phyloP scores from a whole-genome alignment of 139 green algal species.

The Auxenochlorella protothecoides region DNA sequence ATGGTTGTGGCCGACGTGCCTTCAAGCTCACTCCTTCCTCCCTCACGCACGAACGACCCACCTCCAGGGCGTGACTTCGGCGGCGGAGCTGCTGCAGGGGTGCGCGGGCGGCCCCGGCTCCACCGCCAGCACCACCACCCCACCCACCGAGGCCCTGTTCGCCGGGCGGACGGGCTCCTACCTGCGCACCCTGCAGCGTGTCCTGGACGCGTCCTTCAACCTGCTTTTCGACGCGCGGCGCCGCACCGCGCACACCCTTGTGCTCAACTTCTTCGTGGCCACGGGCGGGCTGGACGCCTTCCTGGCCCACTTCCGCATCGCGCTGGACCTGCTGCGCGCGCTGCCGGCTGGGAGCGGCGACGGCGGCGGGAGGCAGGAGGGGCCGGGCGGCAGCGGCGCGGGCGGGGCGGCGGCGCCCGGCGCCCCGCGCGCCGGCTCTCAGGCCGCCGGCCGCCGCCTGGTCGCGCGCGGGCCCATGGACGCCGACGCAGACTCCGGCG shows the following conservation, averaged over 20 bases:
- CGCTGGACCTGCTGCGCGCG: slow-evolving; percentile 13
- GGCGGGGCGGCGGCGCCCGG: neutral
- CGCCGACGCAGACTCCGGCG: too few species aligned
- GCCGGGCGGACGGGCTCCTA: neutral
- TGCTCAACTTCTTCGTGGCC: slow-evolving; percentile 72
- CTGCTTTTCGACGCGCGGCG: slow-evolving; percentile 73
- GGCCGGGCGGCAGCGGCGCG: neutral
- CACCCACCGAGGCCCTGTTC: neutral
- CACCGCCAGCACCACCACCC: neutral
- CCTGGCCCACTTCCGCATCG: slow-evolving; percentile 10
- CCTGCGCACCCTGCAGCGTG: slow-evolving; percentile 10
- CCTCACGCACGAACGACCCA: too few species aligned
- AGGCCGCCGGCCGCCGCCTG: neutral
- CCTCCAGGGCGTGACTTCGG: too few species aligned
- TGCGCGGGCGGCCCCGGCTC: too few species aligned
- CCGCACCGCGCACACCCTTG: slow-evolving; percentile 63
- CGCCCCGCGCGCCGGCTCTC: neutral
- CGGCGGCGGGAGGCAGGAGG: neutral
- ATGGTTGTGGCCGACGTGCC: too few species aligned
- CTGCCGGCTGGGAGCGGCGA: slow-evolving; percentile 2
- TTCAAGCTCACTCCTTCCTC: too few species aligned
- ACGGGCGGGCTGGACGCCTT: slow-evolving; percentile 31
- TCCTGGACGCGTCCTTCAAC: slow-evolving; percentile 49
- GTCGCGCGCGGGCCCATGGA: too few species aligned
- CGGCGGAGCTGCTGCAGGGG: too few species aligned